Conservation (phyloP, 2,329 filamentous ascomycete genomes). For the Didymella glomerata region DNA sequence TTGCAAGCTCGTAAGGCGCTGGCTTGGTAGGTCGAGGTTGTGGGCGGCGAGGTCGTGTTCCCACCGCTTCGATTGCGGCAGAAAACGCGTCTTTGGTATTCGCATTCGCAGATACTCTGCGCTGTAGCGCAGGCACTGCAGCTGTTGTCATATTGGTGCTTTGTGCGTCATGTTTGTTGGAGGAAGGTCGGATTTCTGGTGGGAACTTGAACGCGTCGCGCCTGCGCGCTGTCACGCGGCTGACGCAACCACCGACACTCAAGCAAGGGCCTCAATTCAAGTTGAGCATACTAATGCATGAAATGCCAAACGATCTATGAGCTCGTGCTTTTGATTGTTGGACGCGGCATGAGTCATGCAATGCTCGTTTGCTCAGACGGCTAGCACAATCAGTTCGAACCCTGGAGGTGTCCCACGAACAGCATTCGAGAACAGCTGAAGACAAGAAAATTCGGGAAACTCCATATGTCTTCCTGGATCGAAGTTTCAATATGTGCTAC, state of each 20-base stretch:
- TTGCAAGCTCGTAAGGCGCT: constrained; percentile 46
- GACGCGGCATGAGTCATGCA: too few relatives aligned
- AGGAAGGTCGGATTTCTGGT: background rate
- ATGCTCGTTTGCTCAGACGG: too few relatives aligned
- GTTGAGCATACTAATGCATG: too few relatives aligned
- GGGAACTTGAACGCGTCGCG: constrained; percentile 9
- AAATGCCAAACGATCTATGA: too few relatives aligned
- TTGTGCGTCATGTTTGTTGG: constrained; percentile 5
- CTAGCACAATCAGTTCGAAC: too few relatives aligned
- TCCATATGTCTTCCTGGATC: too few relatives aligned
- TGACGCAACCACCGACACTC: background rate
- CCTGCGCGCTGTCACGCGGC: constrained; percentile 22
- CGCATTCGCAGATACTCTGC: background rate
- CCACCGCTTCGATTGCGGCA: constrained; percentile 35
- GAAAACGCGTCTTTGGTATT: constrained; percentile 4
- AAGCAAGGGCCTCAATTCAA: too few relatives aligned
- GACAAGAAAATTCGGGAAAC: too few relatives aligned
- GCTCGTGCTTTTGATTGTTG: too few relatives aligned
- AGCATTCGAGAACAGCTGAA: too few relatives aligned
- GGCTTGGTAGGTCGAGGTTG: constrained; percentile 44
- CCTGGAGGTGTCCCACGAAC: too few relatives aligned
- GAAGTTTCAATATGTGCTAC: too few relatives aligned
- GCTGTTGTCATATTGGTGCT: constrained; percentile 5
- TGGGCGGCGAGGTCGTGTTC: constrained; percentile 35
- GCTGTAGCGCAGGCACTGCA: background rate